phyloP scores from a whole-genome alignment of 1,284 basidiomycete species.

The Boletellus deceptivus region DNA sequence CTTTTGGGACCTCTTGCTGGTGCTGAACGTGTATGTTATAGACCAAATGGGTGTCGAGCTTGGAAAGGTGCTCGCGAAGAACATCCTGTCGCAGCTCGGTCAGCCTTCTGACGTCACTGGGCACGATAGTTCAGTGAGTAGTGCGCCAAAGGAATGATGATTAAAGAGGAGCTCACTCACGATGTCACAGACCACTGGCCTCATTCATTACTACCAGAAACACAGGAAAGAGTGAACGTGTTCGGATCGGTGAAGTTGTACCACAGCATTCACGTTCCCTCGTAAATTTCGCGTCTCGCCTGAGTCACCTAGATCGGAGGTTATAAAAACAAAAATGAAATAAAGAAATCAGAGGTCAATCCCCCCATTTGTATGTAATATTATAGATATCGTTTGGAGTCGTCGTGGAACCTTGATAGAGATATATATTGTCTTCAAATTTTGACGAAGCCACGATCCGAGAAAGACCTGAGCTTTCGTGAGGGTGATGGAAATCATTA shows the following conservation, averaged over 20 bases:
- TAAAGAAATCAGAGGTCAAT: conserved; percentile 6
- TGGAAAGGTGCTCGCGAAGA: conserved; percentile 95
- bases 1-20: neutral
- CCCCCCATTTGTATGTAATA: conserved; percentile 15
- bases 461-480: no score
- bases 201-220: conserved; percentile 94
- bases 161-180: conserved; percentile 8
- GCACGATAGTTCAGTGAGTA: conserved; percentile 87
- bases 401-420: neutral
- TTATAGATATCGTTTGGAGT: neutral
- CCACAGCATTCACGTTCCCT: neutral
- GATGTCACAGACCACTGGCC: conserved; percentile 72
- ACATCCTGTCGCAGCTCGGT: conserved; percentile 85
- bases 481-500: no score
- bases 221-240: conserved; percentile 66
- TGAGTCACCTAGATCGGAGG: neutral
- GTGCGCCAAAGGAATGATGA: neutral
- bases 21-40: conserved; percentile 27
- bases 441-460: no score
- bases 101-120: conserved; percentile 82
- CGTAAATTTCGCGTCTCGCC: neutral
- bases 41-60: conserved; percentile 97
- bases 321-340: neutral
- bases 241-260: neutral
- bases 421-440: no score